Base-by-base conservation (phyloP, 441 rosid genomes). In the Capsella rubella region DNA sequence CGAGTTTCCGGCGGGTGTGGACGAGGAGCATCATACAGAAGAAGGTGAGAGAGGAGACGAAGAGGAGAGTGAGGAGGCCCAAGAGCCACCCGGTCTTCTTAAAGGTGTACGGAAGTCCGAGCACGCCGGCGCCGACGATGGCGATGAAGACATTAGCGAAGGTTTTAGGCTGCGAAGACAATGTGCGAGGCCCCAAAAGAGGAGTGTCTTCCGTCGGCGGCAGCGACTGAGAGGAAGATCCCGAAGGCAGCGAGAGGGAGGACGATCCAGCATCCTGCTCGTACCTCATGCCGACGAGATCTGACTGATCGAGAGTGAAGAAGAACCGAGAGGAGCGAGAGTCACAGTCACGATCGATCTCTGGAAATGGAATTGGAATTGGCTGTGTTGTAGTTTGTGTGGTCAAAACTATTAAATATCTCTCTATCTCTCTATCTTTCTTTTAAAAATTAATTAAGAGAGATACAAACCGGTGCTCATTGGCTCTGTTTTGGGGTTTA, bases 21-120 rank as follows among this genome's bases (percentile, higher is more conserved):
- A 89, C 84, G 73, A 89, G 76, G 55, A 87, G 91, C 91, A 89
- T 89, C 94, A 89, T 89, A 73, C 91, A 85, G 79, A 85, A 79
- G 82, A 84, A 89, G 69, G 89, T 82, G 53, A 87, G 76, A 28
- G 79, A 69, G 84, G 86, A 62, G 0, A 62, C 67, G 53, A 62
- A 62, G 40, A 62, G 27, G 40, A 45, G 53, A 4, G 53, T 45
- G 67, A 62, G 53, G 53, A 62, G 67, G 27, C 67, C 67, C 39
- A 62, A 27, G 4, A 62, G 53, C 67, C 67, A 62, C 5, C 53
- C 67, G 6, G 67, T 62, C 10, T 62, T 62, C 67, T 62, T 62
- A 62, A 89, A 87, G 64, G 90, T 82, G 78, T 89, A 87, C 4
- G 93, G 93, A 40, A 89, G 81, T 15, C 93, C 91, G 3, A 89